A percentile compares a stretch with the other conserved stretches of the same genome.
Conservation (phyloP, 805 yeast species). For the Saturnispora serradocipensis region DNA sequence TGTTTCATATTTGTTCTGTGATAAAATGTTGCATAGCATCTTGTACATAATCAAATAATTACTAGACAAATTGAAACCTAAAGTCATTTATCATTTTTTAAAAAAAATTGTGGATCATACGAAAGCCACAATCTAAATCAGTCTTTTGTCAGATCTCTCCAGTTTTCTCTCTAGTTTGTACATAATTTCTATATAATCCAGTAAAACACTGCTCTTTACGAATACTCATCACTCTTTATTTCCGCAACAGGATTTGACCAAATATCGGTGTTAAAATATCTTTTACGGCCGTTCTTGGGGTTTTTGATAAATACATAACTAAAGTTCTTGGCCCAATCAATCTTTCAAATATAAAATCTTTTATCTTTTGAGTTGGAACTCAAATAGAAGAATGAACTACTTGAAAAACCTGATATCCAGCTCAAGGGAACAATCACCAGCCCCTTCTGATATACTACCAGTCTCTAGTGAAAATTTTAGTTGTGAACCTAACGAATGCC, state of each 20-base stretch:
- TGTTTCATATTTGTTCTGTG: not conserved
- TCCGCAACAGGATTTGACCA: not conserved
- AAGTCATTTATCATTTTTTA: not conserved
- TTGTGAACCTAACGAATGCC: slow-evolving; percentile 44
- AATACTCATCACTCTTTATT: not conserved
- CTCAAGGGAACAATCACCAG: slow-evolving; percentile 17
- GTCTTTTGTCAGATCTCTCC: not conserved
- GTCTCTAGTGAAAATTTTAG: slow-evolving; percentile 41
- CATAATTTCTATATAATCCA: not conserved
- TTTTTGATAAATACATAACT: not conserved
- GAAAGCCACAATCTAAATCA: not conserved
- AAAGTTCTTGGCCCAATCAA: not conserved
- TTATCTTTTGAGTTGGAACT: not conserved
- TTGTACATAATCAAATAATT: slow-evolving; percentile 1
- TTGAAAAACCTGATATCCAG: slow-evolving; percentile 11
- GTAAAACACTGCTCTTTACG: not conserved
- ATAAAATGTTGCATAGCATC: slow-evolving; percentile 1
- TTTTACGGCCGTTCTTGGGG: not conserved
- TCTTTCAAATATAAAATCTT: no score
- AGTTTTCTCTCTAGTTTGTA: not conserved
- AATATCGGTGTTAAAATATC: not conserved
- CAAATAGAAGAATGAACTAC: slow-evolving; percentile 15
- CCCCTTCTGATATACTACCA: slow-evolving; percentile 31
- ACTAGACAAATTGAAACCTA: not conserved
- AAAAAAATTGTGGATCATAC: not conserved